Conservation (phyloP, 1,284 basidiomycete species). For the Athelia psychrophila region DNA sequence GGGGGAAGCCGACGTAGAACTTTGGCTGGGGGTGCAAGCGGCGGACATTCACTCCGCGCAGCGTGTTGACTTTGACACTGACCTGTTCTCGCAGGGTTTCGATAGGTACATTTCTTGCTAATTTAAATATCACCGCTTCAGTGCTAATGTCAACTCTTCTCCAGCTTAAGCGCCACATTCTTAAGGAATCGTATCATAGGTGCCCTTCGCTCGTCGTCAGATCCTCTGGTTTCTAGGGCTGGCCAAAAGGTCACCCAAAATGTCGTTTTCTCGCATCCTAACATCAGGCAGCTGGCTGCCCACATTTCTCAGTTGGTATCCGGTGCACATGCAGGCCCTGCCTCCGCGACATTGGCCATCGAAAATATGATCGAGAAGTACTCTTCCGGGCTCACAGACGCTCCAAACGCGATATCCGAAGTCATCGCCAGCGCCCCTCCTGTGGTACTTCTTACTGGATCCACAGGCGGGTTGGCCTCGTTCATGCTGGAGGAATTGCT, state of each 20-base stretch:
- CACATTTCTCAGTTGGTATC: conserved; percentile 17
- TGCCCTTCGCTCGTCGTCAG: conserved; percentile 19
- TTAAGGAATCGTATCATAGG: conserved; percentile 28
- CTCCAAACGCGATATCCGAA: neutral
- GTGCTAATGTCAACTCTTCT: conserved; percentile 1
- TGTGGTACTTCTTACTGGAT: conserved; percentile 24
- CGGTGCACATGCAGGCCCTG: neutral
- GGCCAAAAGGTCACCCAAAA: conserved; percentile 19
- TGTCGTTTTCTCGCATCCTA: conserved; percentile 30
- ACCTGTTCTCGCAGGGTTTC: conserved; percentile 22
- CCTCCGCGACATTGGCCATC: neutral
- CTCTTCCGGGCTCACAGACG: neutral
- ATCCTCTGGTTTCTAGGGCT: conserved; percentile 4
- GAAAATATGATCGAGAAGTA: conserved; percentile 9
- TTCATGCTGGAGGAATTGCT: conserved; percentile 15
- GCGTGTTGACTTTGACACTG: conserved; percentile 17
- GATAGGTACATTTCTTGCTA: conserved; percentile 15
- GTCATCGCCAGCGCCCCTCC: neutral
- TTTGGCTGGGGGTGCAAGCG: conserved; percentile 28
- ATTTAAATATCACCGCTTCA: neutral
- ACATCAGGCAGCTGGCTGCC: conserved; percentile 23
- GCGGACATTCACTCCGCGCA: conserved; percentile 17
- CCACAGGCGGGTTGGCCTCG: conserved; percentile 20
- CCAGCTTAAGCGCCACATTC: conserved; percentile 23
- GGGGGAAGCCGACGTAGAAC: conserved; percentile 13